Conservation (phyloP, 768 basidiomycete species). For the Cantharellus cinnabarinus region DNA sequence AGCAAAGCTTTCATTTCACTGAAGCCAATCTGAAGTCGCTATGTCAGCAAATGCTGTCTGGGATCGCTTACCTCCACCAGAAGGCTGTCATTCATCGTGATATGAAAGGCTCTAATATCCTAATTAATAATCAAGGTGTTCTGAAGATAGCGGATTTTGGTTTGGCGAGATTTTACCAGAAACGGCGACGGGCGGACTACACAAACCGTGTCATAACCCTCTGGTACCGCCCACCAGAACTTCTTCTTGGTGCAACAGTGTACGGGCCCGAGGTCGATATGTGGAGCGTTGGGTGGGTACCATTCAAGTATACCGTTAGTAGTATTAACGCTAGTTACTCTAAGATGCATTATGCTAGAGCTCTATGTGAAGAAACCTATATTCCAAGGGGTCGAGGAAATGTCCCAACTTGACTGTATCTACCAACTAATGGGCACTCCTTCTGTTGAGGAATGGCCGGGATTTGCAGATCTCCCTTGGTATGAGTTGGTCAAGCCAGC, state of each 20-base stretch:
- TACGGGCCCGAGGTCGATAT: slow-evolving; percentile 98
- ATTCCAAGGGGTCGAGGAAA: slow-evolving; percentile 98
- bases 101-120: slow-evolving; percentile 97
- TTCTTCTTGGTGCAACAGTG: slow-evolving; percentile 84
- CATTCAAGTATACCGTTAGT: neutral
- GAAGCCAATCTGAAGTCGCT: slow-evolving; percentile 88
- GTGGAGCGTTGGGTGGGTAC: slow-evolving; percentile 90
- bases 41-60: slow-evolving; percentile 86
- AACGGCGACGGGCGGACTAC: slow-evolving; percentile 75
- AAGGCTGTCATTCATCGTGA: slow-evolving; percentile 94
- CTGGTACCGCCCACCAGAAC: slow-evolving; percentile 94
- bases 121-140: slow-evolving; percentile 78
- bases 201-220: slow-evolving; percentile 99
- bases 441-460: slow-evolving; percentile 61
- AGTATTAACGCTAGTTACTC: neutral
- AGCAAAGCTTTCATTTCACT: slow-evolving; percentile 69
- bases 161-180: slow-evolving; percentile 88
- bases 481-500: slow-evolving; percentile 94
- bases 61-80: slow-evolving; percentile 85
- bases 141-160: slow-evolving; percentile 96
- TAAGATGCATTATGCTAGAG: slow-evolving; percentile 95
- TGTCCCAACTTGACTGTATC: slow-evolving; percentile 86
- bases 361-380: slow-evolving; percentile 86
- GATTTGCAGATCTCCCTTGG: slow-evolving; percentile 75
- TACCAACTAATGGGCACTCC: slow-evolving; percentile 86